These are phyloP conservation scores for Pisolithus orientalis DNA, from an alignment of 768 basidiomycete species.

Conservation along the genomic window DNA sequence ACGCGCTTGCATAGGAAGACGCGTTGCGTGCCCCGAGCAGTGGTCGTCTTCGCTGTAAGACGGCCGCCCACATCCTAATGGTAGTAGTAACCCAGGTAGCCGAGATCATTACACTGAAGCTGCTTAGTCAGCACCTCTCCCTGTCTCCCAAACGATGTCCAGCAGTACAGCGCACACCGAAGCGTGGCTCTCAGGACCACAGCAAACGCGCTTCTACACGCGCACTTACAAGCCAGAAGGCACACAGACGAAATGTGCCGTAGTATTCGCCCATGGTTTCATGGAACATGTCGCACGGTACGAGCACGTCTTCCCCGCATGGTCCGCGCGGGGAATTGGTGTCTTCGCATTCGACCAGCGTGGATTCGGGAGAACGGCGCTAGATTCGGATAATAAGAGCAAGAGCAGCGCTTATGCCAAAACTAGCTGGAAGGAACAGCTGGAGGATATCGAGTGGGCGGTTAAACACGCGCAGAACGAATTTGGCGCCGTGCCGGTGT, in stretches of 20 bases:
- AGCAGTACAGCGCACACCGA: constrained; percentile 23
- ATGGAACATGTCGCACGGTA: constrained; percentile 71
- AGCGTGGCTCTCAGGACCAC: constrained; percentile 57
- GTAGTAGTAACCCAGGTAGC: too few relatives aligned
- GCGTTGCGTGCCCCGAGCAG: background rate
- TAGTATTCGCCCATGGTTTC: constrained; percentile 77
- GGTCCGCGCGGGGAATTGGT: constrained; percentile 48
- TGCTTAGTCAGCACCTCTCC: background rate
- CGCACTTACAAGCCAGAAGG: constrained; percentile 49
- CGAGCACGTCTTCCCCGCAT: constrained; percentile 53
- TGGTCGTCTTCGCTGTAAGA: background rate
- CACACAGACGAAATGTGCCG: constrained; percentile 39
- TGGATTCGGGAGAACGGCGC: constrained; percentile 71
- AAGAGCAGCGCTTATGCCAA: constrained; percentile 53
- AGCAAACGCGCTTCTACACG: constrained; percentile 60
- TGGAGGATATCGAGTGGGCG: constrained; percentile 67
- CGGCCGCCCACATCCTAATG: too few relatives aligned
- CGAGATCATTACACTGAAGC: too few relatives aligned
- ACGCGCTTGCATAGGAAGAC: background rate
- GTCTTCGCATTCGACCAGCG: constrained; percentile 76
- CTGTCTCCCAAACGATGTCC: background rate
- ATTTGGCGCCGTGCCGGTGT: constrained; percentile 43
- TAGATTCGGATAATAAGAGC: constrained; percentile 50
- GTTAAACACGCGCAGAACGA: constrained; percentile 41
- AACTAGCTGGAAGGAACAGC: constrained; percentile 56